Base-by-base conservation (phyloP, 192 early-diverging fungal genomes). In the Coemansia sp. region DNA sequence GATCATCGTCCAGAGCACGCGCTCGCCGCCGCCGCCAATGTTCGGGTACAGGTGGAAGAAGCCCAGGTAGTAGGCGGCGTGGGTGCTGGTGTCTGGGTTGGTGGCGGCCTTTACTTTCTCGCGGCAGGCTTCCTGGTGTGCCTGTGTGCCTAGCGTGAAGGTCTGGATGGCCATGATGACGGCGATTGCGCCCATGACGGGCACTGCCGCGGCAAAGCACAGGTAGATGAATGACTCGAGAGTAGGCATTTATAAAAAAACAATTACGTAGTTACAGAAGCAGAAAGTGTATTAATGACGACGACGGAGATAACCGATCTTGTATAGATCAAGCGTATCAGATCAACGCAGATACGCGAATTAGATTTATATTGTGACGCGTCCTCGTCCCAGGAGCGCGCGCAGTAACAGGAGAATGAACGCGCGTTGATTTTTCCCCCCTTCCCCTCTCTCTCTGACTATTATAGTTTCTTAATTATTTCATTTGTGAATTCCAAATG, bases 31-130 rank as follows among this genome's bases (percentile, higher is more conserved):
- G 36, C 96, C 98, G 50, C 94, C 94, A 11, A 87, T 89, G 78
- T 94, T 91, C 85, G 94, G 93, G 54, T 91, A 95, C 1, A 94
- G 96, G 84, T 98, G 96, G 85, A 98, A 98, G 76, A 98, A 94
- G 19, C 90, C 92, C 29, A 87, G 79, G 61, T 89, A 67, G 59
- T 82, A 79, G 35, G 81, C 83, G 4, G 4, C 33, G 39, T 86
- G 78, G 13, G 68, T 70, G 57, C 60, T 56, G 5, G 73, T 70
- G 29, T 78, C 81, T 0, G 77, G 76, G 3, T 24, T 33, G 0
- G 75, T 78, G 6, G 66, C 45, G 0, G 35, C 44, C 7, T 62
- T n/a, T 13, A 67, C 66, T 10, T 34, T 36, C 21, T 46, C 57
- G 4, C 51, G 57, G 45, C 42, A 41, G 0, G 19, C 14, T 17